Conservation (phyloP, 163 green algal genomes). For the Prototheca wickerhamii region DNA sequence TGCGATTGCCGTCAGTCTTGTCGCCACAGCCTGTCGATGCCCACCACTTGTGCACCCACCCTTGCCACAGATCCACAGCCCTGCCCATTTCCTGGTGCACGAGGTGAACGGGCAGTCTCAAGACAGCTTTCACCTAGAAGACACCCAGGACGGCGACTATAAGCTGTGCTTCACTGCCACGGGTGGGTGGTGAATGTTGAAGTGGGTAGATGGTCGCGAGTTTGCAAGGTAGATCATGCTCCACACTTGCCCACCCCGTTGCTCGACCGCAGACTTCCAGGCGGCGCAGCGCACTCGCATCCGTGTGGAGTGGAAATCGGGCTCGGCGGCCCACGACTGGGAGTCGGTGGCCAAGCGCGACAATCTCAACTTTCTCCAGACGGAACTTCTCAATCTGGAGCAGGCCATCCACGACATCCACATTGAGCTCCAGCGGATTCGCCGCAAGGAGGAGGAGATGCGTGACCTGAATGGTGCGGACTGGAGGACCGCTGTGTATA, state of each 20-base stretch:
- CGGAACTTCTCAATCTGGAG: conserved; percentile 70
- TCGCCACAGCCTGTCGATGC: not conserved
- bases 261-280: conserved; percentile 39
- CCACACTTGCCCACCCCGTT: not conserved
- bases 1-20: not conserved
- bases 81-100: conserved; percentile 48
- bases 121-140: conserved; percentile 71
- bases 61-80: conserved; percentile 49
- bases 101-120: conserved; percentile 34
- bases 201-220: not conserved
- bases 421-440: conserved; percentile 60
- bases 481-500: too few relatives aligned
- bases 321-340: conserved; percentile 82
- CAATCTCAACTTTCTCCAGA: conserved; percentile 66
- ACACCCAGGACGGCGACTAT: conserved; percentile 67
- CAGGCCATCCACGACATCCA: conserved; percentile 51
- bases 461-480: conserved; percentile 64
- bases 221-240: not conserved
- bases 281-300: conserved; percentile 56
- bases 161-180: conserved; percentile 78
- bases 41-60: not conserved
- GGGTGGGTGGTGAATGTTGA: conserved; percentile 19
- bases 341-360: conserved; percentile 88
- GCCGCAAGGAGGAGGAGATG: conserved; percentile 55
- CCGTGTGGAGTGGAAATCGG: conserved; percentile 72